These are phyloP conservation scores for Talaromyces islandicus DNA, from an alignment of 2,329 filamentous ascomycete species.

Conservation along the genomic window DNA sequence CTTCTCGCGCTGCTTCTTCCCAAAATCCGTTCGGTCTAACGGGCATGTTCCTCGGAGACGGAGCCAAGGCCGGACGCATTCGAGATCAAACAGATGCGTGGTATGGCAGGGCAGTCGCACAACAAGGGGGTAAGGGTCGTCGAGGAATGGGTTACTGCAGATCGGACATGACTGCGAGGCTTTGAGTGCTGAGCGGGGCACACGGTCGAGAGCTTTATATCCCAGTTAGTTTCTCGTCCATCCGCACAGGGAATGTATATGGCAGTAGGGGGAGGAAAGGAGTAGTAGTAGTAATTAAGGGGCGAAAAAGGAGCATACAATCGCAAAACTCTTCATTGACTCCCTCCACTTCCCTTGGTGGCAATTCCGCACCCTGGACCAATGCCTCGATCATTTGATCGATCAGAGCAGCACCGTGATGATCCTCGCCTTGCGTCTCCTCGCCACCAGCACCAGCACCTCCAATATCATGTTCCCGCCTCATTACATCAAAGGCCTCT, in stretches of 20 bases:
- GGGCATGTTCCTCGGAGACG: constrained; percentile 60
- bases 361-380: constrained; percentile 51
- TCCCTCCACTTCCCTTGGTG: constrained; percentile 55
- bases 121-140: constrained; percentile 60
- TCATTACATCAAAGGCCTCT: constrained; percentile 56
- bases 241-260: neutral
- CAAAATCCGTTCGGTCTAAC: constrained; percentile 53
- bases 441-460: constrained; percentile 28
- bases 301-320: constrained; percentile 22
- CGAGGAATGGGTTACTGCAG: constrained; percentile 55
- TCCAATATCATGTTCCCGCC: constrained; percentile 31
- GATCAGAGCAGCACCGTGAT: constrained; percentile 32
- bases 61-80: constrained; percentile 61
- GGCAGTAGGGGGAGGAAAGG: neutral
- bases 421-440: constrained; percentile 21
- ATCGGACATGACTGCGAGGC: constrained; percentile 52
- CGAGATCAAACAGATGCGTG: constrained; percentile 58
- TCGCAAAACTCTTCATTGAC: constrained; percentile 57
- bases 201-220: constrained; percentile 48
- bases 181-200: constrained; percentile 52
- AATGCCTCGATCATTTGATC: constrained; percentile 51
- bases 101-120: constrained; percentile 57
- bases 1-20: constrained; percentile 49
- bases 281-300: too few relatives aligned
- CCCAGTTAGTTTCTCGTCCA: neutral